Evolutionary conservation across 495 filamentous ascomycete genomes (phyloP), one percentile per base, ranked within the genome.

Genomic region (Xylaria scruposa): DNA sequence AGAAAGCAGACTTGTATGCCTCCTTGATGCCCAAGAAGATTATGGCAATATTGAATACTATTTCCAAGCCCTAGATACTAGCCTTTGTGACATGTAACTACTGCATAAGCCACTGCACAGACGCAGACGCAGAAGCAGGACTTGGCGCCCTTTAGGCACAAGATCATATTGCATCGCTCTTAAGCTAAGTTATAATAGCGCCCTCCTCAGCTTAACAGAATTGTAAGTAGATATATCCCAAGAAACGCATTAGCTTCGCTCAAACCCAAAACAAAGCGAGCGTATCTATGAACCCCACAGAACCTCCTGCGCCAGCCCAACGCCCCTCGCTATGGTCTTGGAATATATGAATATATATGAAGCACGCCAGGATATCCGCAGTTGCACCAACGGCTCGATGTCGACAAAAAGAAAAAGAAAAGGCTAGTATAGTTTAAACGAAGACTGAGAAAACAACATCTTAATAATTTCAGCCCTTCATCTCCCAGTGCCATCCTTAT

Each of bases 401-500:
- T 33, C 46, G 26, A 51, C 12, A 12, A 56, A 33, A 58, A 56
- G 6, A 38, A 69, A n/a, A 5, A n/a, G 26, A 68, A 46, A 40
- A 17, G 51, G 46, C 26, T 26, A 6, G 21, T 38, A 38, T 60
- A 60, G 31, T 38, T 60, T 19, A 36, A 60, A 36, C 33, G 31
- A 60, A 7, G 33, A 8, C 4, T 12, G 19, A 21, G 21, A 12
- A 60, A 63, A 12, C 1, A 9, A 38, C 3, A 70, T 17, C 8
- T 53, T 24, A n/a, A 46, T n/a, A n/a, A n/a, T n/a, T 19, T 29
- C 24, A 10, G 0, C 26, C 10, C 21, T 29, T 65, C 51, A 71
- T 26, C 61, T 60, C 62, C 24, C 38, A 9, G 61, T 66, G 19
- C 59, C 69, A 49, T 76, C 74, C 40, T 63, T 73, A 56, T 74